Conservation (phyloP, 2,329 filamentous ascomycete genomes). For the Botrytis porri region DNA sequence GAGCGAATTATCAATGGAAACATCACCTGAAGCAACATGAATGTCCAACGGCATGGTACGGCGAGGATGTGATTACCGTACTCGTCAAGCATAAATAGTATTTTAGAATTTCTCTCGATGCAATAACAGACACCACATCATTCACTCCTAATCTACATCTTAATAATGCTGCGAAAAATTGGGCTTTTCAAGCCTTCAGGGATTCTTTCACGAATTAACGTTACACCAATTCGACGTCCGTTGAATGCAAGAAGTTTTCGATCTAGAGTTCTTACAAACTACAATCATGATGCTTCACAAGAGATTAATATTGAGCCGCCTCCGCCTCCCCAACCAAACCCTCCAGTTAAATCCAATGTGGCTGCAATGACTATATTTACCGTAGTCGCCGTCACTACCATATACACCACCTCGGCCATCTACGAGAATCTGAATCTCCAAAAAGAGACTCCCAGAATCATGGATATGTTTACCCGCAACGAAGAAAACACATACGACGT, state of each 20-base stretch:
- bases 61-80: neutral
- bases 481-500: neutral
- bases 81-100: neutral
- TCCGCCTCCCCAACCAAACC: neutral
- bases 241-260: neutral
- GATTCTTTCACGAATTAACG: neutral
- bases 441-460: neutral
- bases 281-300: neutral
- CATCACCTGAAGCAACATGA: neutral
- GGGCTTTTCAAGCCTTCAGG: neutral
- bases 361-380: slow-evolving; percentile 5
- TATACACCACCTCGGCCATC: neutral
- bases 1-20: neutral
- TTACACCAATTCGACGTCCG: neutral
- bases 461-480: neutral
- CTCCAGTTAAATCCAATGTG: neutral
- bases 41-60: neutral
- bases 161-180: neutral
- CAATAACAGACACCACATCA: neutral
- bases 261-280: neutral
- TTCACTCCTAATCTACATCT: neutral
- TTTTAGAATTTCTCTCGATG: neutral
- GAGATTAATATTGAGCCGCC: too few species aligned
- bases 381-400: slow-evolving; percentile 2
- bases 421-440: slow-evolving; percentile 6